Base-by-base conservation (phyloP, 768 basidiomycete species). In the Crepidotus variabilis region DNA sequence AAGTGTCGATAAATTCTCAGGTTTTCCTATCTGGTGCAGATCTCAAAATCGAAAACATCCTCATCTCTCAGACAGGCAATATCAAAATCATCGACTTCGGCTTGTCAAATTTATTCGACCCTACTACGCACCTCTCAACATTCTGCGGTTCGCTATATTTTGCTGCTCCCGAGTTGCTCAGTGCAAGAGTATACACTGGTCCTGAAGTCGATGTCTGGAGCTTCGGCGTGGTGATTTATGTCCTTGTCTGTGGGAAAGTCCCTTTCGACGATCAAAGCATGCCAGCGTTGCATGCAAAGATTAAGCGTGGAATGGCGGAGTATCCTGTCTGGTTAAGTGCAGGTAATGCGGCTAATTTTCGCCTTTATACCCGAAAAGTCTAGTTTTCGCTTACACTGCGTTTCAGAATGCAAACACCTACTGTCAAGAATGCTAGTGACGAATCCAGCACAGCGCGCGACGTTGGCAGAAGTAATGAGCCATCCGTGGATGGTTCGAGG, bases 31-130 rank as follows among this genome's bases (percentile, higher is more conserved):
- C 35, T n/a, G 6, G 45, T 70, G 21, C 53, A 84, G 88, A 99
- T 76, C 88, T 99, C 62, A 99, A 99, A 79, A 99, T 99, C 68
- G 96, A 99, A 74, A 98, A 98, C 75, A 99, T 99, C 65, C 88
- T 99, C 68, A 98, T 99, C 62, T 97, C 94, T 1, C 94, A 97
- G 61, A 92, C 92, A 0, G 97, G 97, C 10, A 98, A 98, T 75
- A 98, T 98, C 80, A 99, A 98, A 81, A 98, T 98, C 60, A 99
- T 98, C 70, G 96, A 99, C 73, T 99, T 98, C 72, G 97, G 97
- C 49, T 80, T 99, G 7, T 98, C 96, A 2, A 99, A 98, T 74
- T 80, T 99, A 11, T 98, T 87, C 69, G 85, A 96, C 64, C 96
- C 97, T 1, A 65, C 74, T 8, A 65, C 73, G 50, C 92, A 94